These are phyloP conservation scores for Lithohypha guttulata DNA, from an alignment of 2,329 filamentous ascomycete species.

Conservation along the genomic window DNA sequence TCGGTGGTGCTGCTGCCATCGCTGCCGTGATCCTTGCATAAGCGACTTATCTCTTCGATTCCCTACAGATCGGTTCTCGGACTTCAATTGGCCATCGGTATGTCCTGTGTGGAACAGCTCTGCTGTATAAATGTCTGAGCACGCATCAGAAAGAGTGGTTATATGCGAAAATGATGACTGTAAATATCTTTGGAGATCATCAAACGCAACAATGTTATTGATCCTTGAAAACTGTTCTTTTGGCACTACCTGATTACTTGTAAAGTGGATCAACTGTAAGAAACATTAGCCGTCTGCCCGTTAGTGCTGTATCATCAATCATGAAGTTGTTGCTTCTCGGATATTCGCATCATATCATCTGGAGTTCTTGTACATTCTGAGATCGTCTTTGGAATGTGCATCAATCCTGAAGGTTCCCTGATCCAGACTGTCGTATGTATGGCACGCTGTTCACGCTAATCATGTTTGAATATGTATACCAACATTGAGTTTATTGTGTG, in stretches of 20 bases:
- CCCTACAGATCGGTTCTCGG: conserved; percentile 10
- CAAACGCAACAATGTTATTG: conserved; percentile 9
- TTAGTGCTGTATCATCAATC: too few relatives aligned
- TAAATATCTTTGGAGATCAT: conserved; percentile 1
- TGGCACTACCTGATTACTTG: background rate
- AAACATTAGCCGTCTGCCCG: too few relatives aligned
- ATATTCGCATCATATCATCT: too few relatives aligned
- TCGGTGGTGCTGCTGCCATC: conserved; percentile 24
- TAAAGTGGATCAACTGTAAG: background rate
- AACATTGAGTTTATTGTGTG: too few relatives aligned
- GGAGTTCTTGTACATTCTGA: too few relatives aligned
- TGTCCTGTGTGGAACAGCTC: conserved; percentile 12
- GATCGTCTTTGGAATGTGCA: too few relatives aligned
- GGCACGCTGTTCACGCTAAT: too few relatives aligned
- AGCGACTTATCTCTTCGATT: conserved; percentile 12
- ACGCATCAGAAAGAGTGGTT: background rate
- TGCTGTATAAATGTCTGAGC: background rate
- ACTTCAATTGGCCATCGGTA: conserved; percentile 17
- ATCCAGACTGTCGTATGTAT: too few relatives aligned
- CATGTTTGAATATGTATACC: too few relatives aligned
- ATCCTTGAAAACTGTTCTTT: conserved; percentile 1
- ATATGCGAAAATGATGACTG: background rate
- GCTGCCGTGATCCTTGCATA: conserved; percentile 26
- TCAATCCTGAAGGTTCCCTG: too few relatives aligned
- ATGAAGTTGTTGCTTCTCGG: too few relatives aligned